Evolutionary conservation across 768 basidiomycete genomes (phyloP).

Genomic region (Boletus eberwhitei): DNA sequence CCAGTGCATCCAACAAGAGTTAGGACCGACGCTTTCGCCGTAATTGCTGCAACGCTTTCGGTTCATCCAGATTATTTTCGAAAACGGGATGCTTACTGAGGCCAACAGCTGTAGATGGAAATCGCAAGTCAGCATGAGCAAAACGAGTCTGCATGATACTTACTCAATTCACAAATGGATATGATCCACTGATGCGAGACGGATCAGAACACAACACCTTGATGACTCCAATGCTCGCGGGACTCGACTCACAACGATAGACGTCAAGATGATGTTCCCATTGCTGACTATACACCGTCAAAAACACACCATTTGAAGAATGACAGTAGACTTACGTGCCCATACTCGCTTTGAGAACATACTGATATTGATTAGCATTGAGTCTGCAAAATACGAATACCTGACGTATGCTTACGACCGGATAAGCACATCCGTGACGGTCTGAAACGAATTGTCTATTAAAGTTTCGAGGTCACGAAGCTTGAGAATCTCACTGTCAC

Average conservation of each 20-base stretch:
- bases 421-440: slow-evolving; percentile 48
- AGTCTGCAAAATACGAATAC: not conserved
- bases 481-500: slow-evolving; percentile 42
- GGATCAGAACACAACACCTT: slow-evolving; percentile 1
- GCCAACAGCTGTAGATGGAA: slow-evolving; percentile 4
- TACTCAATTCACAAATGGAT: slow-evolving; percentile 48
- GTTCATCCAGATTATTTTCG: not conserved
- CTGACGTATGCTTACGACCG: slow-evolving; percentile 30
- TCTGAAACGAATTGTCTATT: slow-evolving; percentile 29
- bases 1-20: not conserved
- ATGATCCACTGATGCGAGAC: slow-evolving; percentile 28
- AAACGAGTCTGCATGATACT: slow-evolving; percentile 1
- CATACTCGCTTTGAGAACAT: slow-evolving; percentile 52
- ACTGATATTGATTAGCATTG: slow-evolving; percentile 6
- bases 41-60: slow-evolving; percentile 40
- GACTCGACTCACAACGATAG: slow-evolving; percentile 43
- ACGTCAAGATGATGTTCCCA: slow-evolving; percentile 40
- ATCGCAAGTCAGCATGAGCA: not conserved
- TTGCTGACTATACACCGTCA: slow-evolving; percentile 41
- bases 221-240: not conserved
- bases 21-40: slow-evolving; percentile 45
- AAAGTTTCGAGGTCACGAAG: not conserved
- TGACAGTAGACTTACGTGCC: slow-evolving; percentile 37
- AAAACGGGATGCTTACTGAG: slow-evolving; percentile 3
- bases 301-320: not conserved